Conservation (phyloP, 345 rosid species). For the Erysimum cheiranthoides region DNA sequence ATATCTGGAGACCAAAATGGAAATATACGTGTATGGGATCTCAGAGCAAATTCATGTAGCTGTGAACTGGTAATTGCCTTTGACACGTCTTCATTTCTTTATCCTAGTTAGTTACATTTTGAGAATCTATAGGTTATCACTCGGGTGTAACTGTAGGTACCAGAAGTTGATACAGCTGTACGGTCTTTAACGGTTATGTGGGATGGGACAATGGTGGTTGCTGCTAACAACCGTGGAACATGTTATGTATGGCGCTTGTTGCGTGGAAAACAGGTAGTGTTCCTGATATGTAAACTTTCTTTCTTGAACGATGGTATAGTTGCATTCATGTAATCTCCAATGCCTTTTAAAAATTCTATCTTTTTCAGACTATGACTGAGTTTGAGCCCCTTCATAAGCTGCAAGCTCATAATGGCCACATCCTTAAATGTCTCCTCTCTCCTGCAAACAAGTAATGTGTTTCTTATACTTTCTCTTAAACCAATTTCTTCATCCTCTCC, state of each 20-base stretch:
- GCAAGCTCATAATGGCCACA: slow-evolving; percentile 85
- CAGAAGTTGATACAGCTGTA: slow-evolving; percentile 88
- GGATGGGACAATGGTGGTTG: slow-evolving; percentile 97
- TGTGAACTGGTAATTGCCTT: slow-evolving; percentile 74
- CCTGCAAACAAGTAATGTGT: slow-evolving; percentile 78
- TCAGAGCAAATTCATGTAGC: slow-evolving; percentile 94
- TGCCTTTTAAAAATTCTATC: background rate
- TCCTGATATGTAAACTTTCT: slow-evolving; percentile 3
- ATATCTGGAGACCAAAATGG: slow-evolving; percentile 98
- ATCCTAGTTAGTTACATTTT: slow-evolving; percentile 7
- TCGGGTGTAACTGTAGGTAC: slow-evolving; percentile 31
- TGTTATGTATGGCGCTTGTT: slow-evolving; percentile 94
- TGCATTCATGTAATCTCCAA: background rate
- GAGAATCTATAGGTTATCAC: background rate
- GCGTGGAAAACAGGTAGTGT: slow-evolving; percentile 74
- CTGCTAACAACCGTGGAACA: slow-evolving; percentile 92
- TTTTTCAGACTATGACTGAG: slow-evolving; percentile 82
- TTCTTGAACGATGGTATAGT: background rate
- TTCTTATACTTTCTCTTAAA: background rate
- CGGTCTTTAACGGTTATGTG: slow-evolving; percentile 94
- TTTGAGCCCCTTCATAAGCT: slow-evolving; percentile 97
- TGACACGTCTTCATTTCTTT: slow-evolving; percentile 2
- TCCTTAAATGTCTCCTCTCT: slow-evolving; percentile 93
- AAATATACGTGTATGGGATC: slow-evolving; percentile 96
- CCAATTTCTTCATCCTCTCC: slow-evolving; percentile 1